Conservation (phyloP, 140 eudicot genomes). For the Cichorium intybus region DNA sequence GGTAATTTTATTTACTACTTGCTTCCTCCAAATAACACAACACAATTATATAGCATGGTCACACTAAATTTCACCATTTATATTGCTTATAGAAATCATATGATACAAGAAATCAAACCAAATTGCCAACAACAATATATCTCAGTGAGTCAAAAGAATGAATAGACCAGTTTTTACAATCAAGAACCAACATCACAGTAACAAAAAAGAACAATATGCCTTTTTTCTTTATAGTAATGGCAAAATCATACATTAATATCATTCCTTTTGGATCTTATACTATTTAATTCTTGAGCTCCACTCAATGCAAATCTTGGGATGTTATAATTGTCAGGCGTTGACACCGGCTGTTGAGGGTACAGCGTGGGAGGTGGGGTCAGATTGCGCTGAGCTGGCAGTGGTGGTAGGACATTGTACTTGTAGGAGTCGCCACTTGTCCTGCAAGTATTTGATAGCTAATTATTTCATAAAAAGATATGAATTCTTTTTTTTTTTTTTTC, state of each 20-base stretch:
- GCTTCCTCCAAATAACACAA: too few species aligned
- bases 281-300: conserved; percentile 47
- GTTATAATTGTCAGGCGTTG: conserved; percentile 72
- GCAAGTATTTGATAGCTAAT: conserved; percentile 18
- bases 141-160: conserved; percentile 25
- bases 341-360: conserved; percentile 92
- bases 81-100: not conserved
- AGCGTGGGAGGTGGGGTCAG: conserved; percentile 96
- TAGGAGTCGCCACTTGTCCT: conserved; percentile 58
- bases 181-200: conserved; percentile 21
- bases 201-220: conserved; percentile 6
- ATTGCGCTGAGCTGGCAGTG: conserved; percentile 87
- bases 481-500: not conserved
- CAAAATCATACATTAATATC: conserved; percentile 76
- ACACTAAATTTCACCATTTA: conserved; percentile 11
- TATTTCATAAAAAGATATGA: not conserved
- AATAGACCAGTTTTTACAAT: conserved; percentile 19
- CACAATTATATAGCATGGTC: conserved; percentile 1
- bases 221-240: conserved; percentile 1
- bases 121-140: conserved; percentile 10
- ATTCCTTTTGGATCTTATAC: conserved; percentile 70
- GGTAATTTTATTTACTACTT: too few species aligned
- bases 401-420: conserved; percentile 79
- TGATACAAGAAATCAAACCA: conserved; percentile 20
- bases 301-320: conserved; percentile 63